Evolutionary conservation across 257 asterid genomes (phyloP).

Genomic region (Nicotiana knightiana): DNA sequence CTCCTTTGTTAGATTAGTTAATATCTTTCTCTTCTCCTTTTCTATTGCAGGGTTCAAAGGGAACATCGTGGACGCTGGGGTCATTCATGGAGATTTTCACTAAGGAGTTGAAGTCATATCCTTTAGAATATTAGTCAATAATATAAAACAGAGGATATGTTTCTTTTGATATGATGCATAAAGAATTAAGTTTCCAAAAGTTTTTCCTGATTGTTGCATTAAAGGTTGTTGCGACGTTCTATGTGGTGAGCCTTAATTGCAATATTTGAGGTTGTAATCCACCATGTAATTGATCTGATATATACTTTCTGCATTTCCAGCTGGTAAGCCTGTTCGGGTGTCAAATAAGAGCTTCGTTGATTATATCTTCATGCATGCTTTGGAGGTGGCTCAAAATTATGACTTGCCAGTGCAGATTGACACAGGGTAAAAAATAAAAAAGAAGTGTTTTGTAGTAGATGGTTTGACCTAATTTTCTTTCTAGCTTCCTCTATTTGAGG

Average conservation of each 20-base stretch:
- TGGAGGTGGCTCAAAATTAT: constrained; percentile 67
- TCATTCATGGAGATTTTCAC: constrained; percentile 45
- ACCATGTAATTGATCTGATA: constrained; percentile 12
- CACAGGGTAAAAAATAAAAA: constrained; percentile 55
- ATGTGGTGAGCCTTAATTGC: constrained; percentile 32
- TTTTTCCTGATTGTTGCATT: constrained; percentile 50
- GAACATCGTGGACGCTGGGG: constrained; percentile 53
- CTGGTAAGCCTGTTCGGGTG: constrained; percentile 59
- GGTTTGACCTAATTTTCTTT: neutral
- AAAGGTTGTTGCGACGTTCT: constrained; percentile 48
- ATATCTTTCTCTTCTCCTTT: neutral
- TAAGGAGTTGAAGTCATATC: constrained; percentile 69
- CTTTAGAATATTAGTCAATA: constrained; percentile 23
- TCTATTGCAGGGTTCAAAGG: constrained; percentile 45
- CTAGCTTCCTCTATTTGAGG: neutral
- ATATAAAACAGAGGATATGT: neutral
- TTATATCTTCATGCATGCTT: constrained; percentile 55
- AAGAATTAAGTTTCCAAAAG: neutral
- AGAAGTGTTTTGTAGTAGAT: neutral
- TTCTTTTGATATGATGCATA: neutral
- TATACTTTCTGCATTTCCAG: constrained; percentile 32
- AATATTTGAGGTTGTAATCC: neutral
- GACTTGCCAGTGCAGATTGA: constrained; percentile 88
- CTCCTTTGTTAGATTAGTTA: constrained; percentile 5
- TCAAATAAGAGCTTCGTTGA: constrained; percentile 65